Evolutionary conservation across 129 eudicot genomes (phyloP).

Genomic region (Daucus carota): DH1_v3.0 NC_030388.2:32737501-32738000

Average conservation of each 20-base stretch:
- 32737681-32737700: not conserved
- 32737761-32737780: not conserved
- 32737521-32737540: not conserved
- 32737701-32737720: not conserved
- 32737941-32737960: slow-evolving; percentile 11
- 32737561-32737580: not conserved
- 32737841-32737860: not conserved
- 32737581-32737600: too few species aligned
- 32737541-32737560: not conserved
- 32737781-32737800: not conserved
- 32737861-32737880: not conserved
- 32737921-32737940: not conserved
- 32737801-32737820: not conserved
- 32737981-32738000: slow-evolving; percentile 20
- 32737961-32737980: slow-evolving; percentile 4
- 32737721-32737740: not conserved
- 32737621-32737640: not conserved
- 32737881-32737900: not conserved
- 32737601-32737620: not conserved
- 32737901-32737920: not conserved
- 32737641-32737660: not conserved
- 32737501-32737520: not conserved
- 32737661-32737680: not conserved
- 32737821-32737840: slow-evolving; percentile 38
- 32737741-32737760: not conserved